Evolutionary conservation across 2,329 filamentous ascomycete genomes (phyloP).

Genomic region (Colletotrichum camelliae): DNA sequence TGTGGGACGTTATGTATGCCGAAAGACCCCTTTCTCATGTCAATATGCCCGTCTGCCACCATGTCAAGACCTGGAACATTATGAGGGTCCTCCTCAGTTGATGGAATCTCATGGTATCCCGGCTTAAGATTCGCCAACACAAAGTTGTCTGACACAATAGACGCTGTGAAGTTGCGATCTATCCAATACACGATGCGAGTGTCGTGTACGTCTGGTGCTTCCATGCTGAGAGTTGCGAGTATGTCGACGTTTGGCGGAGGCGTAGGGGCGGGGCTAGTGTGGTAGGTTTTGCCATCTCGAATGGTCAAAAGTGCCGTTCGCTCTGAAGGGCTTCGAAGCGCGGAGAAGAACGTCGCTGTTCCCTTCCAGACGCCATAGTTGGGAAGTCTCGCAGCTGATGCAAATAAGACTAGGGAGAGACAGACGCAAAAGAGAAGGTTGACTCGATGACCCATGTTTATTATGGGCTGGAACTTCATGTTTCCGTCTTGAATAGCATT

Average conservation of each 20-base stretch:
- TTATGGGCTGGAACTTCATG: not conserved
- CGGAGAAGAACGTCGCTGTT: not conserved
- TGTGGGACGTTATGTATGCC: accelerated
- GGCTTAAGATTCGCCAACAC: not conserved
- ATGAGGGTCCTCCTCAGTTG: not conserved
- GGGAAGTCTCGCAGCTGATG: not conserved
- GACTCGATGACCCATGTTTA: not conserved
- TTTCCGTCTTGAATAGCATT: not conserved
- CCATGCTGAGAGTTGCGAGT: not conserved
- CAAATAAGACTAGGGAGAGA: not conserved
- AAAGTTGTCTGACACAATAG: not conserved
- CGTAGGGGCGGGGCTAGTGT: not conserved
- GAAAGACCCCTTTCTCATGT: not conserved
- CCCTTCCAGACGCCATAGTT: not conserved
- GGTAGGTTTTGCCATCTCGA: not conserved
- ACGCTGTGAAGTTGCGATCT: not conserved
- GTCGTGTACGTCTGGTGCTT: not conserved
- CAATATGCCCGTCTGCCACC: not conserved
- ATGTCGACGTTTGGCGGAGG: not conserved
- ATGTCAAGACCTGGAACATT: not conserved
- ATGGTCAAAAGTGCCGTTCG: not conserved
- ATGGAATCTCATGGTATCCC: not conserved
- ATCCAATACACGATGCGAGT: not conserved
- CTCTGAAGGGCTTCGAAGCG: not conserved
- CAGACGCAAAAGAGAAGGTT: not conserved